Base-by-base conservation (phyloP, 768 basidiomycete genomes). In the Lactifluus hygrophoroides region DNA sequence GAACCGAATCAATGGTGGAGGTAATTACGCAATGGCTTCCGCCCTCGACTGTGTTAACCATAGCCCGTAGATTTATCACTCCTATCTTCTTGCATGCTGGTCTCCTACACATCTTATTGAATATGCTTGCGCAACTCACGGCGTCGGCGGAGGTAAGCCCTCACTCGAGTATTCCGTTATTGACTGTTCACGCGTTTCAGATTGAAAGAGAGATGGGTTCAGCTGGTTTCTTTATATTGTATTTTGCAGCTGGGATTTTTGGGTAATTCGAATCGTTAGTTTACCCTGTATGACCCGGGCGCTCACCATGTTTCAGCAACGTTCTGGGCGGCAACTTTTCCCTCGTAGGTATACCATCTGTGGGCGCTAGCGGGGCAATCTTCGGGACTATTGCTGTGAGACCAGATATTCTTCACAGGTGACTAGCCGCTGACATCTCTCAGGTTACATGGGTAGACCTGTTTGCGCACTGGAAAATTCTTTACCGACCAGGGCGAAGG, bases 171-270 rank as follows among this genome's bases (percentile, higher is more conserved):
- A 50, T 43, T 42, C 19, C 21, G 19, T 49, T 19, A 14, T 21
- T 54, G 55, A 54, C 47, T 55, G 25, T 45, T 28, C 16, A 21
- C 27, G 3, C 14, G 25, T 37, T 44, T 46, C 30, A 93, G 84
- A 84, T 95, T 56, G 93, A 96, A 68, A 77, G 85, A 57, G 91
- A 94, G 66, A 93, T 96, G 89, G 93, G 93, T 9, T 89, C 93
- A 0, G 75, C 76, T 27, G 86, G 87, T 0, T 99, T 96, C 72
- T 61, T 91, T 32, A 74, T 96, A 13, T 82, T 90, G 3, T 99
- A 97, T 70, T 80, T 94, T 44, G 80, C 93, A 0, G 88, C 91
- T 11, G 95, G 95, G 7, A 90, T 96, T 34, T 97, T 96, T 68
- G 95, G 95, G 80, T 92, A 70, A 40, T 70, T 63, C n/a, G 21